phyloP scores from a whole-genome alignment of 2,329 filamentous ascomycete genomes.

The Coleophoma cylindrospora region DNA sequence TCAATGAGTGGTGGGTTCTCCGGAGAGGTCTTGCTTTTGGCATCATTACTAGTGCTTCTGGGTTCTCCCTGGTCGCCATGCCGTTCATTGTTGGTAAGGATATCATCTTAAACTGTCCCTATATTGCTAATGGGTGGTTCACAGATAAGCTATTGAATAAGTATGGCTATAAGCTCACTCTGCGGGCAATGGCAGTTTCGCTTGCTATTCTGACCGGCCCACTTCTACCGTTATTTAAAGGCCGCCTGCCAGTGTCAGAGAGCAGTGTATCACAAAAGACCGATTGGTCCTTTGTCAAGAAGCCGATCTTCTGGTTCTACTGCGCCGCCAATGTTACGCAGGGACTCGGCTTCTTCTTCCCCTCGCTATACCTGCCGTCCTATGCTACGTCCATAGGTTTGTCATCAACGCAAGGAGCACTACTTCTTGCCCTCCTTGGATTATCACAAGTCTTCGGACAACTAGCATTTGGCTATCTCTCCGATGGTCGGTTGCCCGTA shows the following conservation, averaged over 20 bases:
- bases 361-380: constrained; percentile 35
- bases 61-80: constrained; percentile 44
- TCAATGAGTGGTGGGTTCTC: constrained; percentile 58
- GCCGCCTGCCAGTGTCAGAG: constrained; percentile 38
- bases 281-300: constrained; percentile 34
- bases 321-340: constrained; percentile 39
- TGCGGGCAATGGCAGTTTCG: constrained; percentile 47
- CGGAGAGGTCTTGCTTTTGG: constrained; percentile 57
- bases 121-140: neutral
- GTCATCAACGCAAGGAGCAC: neutral
- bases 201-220: constrained; percentile 48
- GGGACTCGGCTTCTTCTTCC: constrained; percentile 43
- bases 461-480: constrained; percentile 43
- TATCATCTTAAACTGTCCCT: too few relatives aligned
- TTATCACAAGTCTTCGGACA: constrained; percentile 42
- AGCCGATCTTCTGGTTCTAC: constrained; percentile 42
- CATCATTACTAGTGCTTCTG: constrained; percentile 40
- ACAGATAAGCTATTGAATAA: constrained; percentile 39
- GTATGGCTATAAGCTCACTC: constrained; percentile 48
- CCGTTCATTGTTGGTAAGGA: constrained; percentile 41
- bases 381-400: neutral
- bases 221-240: constrained; percentile 49
- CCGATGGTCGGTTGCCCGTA: constrained; percentile 38
- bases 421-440: constrained; percentile 45
- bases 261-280: constrained; percentile 33